A percentile compares a stretch with the other conserved stretches of the same genome.
These are phyloP conservation scores for Linum tenue DNA, from an alignment of 345 rosid species.

Conservation along the genomic window DNA sequence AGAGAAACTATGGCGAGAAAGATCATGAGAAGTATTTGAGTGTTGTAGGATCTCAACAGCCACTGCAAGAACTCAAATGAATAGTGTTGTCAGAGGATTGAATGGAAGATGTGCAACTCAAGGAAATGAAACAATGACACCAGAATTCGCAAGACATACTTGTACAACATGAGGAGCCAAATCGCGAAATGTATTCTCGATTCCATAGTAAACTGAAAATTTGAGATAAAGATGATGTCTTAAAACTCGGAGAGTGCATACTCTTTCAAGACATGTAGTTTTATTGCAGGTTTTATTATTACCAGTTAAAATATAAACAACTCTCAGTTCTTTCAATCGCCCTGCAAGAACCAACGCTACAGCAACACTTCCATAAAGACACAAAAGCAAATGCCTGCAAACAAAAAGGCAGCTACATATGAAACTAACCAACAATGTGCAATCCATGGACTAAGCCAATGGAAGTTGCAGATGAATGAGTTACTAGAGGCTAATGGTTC, in stretches of 20 bases:
- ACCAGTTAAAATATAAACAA: constrained; percentile 56
- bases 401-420: neutral
- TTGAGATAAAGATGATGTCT: constrained; percentile 9
- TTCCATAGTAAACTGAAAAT: constrained; percentile 67
- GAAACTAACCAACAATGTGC: neutral
- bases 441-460: neutral
- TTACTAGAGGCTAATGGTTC: neutral
- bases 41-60: constrained; percentile 74
- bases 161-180: constrained; percentile 71
- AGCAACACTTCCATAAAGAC: constrained; percentile 62
- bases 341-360: constrained; percentile 73
- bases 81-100: constrained; percentile 2
- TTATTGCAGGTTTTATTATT: constrained; percentile 10
- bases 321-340: constrained; percentile 46
- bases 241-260: constrained; percentile 7
- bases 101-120: neutral
- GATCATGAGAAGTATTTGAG: constrained; percentile 76
- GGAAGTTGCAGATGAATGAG: neutral
- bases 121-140: neutral
- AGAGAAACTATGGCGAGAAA: constrained; percentile 75
- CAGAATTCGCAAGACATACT: constrained; percentile 28
- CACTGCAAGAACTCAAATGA: constrained; percentile 46
- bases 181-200: constrained; percentile 54
- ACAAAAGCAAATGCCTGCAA: constrained; percentile 73
- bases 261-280: constrained; percentile 6